Conservation (phyloP, 202 grass and related monocot genomes). For the Setaria italica region DNA sequence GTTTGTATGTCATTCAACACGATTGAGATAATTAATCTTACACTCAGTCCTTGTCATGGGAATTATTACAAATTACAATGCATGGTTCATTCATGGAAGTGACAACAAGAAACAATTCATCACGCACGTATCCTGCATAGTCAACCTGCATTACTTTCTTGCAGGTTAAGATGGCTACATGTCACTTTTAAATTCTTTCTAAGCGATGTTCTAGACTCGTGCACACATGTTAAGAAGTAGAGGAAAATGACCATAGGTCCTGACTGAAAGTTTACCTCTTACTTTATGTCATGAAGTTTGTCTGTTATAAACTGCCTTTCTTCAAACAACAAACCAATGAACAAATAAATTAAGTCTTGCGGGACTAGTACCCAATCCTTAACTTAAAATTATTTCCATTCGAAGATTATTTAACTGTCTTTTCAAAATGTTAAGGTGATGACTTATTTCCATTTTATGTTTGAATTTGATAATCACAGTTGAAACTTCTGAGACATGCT, state of each 20-base stretch:
- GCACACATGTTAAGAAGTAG: neutral
- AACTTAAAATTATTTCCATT: neutral
- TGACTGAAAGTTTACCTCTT: neutral
- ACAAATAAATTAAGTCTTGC: neutral
- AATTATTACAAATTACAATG: neutral
- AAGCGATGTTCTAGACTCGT: neutral
- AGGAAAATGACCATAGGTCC: neutral
- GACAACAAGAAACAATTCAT: conserved; percentile 11
- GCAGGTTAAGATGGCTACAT: conserved; percentile 1
- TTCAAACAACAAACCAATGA: neutral
- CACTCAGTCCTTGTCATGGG: neutral
- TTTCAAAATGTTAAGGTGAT: neutral
- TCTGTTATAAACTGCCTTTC: neutral
- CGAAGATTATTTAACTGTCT: neutral
- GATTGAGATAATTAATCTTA: neutral
- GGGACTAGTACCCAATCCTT: neutral
- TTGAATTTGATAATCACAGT: neutral
- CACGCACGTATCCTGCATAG: neutral
- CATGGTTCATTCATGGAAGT: conserved; percentile 24
- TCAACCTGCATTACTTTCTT: conserved; percentile 31
- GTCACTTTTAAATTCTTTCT: neutral
- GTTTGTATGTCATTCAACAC: conserved; percentile 21
- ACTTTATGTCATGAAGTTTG: neutral
- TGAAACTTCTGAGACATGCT: neutral
- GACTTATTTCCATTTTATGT: neutral